Evolutionary conservation across 108 stramenopile genomes (phyloP).

Genomic region (Seminavis robusta): DNA sequence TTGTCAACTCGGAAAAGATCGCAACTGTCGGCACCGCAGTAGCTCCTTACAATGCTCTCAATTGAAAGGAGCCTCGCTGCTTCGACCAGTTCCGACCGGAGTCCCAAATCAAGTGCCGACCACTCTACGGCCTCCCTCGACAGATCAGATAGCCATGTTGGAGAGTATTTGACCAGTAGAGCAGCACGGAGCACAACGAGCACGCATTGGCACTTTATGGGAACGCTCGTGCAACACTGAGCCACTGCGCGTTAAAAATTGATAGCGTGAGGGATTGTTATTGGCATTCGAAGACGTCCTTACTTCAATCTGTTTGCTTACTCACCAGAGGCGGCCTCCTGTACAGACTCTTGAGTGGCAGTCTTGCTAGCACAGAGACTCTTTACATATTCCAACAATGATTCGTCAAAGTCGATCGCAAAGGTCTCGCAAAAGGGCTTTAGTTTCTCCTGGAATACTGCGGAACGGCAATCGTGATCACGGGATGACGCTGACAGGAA

Average conservation of each 20-base stretch:
- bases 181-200: slow-evolving; percentile 67
- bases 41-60: slow-evolving; percentile 64
- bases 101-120: slow-evolving; percentile 54
- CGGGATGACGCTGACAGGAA: slow-evolving; percentile 15
- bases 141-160: slow-evolving; percentile 51
- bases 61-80: slow-evolving; percentile 67
- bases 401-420: slow-evolving; percentile 49
- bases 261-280: not conserved
- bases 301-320: no score
- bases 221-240: slow-evolving; percentile 43
- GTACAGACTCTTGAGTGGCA: slow-evolving; percentile 24
- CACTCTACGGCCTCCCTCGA: slow-evolving; percentile 62
- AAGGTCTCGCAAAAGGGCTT: slow-evolving; percentile 45
- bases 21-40: slow-evolving; percentile 76
- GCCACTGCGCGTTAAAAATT: no score
- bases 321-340: slow-evolving; percentile 49
- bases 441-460: slow-evolving; percentile 23
- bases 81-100: slow-evolving; percentile 75
- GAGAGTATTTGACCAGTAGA: slow-evolving; percentile 56
- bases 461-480: slow-evolving; percentile 12
- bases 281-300: not conserved
- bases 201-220: slow-evolving; percentile 58
- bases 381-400: slow-evolving; percentile 42
- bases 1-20: slow-evolving; percentile 82
- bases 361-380: slow-evolving; percentile 58